Evolutionary conservation across 805 yeast genomes (phyloP).

Genomic region (Wickerhamiella qilinensis): DNA sequence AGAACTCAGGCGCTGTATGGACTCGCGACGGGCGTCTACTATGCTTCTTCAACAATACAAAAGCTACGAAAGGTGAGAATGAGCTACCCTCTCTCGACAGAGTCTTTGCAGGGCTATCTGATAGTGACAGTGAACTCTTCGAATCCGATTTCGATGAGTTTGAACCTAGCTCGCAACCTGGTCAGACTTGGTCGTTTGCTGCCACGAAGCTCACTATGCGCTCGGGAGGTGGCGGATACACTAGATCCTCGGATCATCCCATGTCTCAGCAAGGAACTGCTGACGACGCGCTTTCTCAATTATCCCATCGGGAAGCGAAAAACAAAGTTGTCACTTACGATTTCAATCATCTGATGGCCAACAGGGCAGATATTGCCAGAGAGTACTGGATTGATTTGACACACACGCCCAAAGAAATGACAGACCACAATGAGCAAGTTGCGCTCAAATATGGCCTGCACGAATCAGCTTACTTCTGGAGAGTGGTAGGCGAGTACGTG

Average conservation of each 20-base stretch:
- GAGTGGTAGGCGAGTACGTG: conserved; percentile 15
- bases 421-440: conserved; percentile 52
- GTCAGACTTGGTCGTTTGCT: conserved; percentile 9
- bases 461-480: conserved; percentile 67
- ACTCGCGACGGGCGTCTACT: conserved; percentile 60
- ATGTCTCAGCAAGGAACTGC: not conserved
- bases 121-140: conserved; percentile 9
- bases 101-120: conserved; percentile 12
- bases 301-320: not conserved
- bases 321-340: conserved; percentile 28
- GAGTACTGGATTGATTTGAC: conserved; percentile 25
- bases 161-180: conserved; percentile 3
- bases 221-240: not conserved
- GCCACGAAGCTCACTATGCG: not conserved
- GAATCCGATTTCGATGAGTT: conserved; percentile 13
- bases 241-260: not conserved
- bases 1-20: conserved; percentile 89
- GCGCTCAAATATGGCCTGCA: conserved; percentile 46
- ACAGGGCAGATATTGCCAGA: conserved; percentile 41
- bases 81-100: conserved; percentile 9
- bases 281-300: not conserved
- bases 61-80: conserved; percentile 19
- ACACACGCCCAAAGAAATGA: conserved; percentile 41
- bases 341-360: conserved; percentile 55
- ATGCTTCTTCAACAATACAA: conserved; percentile 59